phyloP scores from a whole-genome alignment of 305 asterid species.

The Coffea humblotiana region DNA sequence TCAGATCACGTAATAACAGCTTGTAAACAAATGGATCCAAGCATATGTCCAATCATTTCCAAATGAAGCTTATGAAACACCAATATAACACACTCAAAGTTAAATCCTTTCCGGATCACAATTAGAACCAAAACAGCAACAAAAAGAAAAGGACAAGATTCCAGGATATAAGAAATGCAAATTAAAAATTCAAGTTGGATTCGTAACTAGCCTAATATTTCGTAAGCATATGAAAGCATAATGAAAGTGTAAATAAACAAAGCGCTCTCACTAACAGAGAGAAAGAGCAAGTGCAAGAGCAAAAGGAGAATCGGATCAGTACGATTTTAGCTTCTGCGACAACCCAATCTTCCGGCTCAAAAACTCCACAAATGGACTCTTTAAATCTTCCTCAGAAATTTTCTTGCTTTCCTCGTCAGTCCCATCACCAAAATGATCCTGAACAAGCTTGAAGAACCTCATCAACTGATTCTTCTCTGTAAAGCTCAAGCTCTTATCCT shows the following conservation, averaged over 20 bases:
- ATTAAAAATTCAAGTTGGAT: neutral
- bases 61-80: neutral
- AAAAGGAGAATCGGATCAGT: constrained; percentile 43
- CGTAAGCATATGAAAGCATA: neutral
- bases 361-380: constrained; percentile 67
- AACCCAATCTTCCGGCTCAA: constrained; percentile 54
- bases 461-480: constrained; percentile 81
- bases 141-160: neutral
- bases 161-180: neutral
- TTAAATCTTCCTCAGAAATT: constrained; percentile 73
- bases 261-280: constrained; percentile 36
- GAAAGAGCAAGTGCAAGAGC: constrained; percentile 15
- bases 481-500: constrained; percentile 50
- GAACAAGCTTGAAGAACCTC: constrained; percentile 84
- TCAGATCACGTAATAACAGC: neutral
- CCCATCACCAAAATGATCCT: constrained; percentile 53
- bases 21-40: neutral
- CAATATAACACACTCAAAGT: neutral
- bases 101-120: neutral
- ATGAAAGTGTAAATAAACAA: constrained; percentile 16
- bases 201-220: neutral
- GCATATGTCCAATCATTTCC: too few relatives aligned
- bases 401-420: constrained; percentile 31
- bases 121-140: neutral
- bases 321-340: constrained; percentile 85